These are phyloP conservation scores for Rhodamnia rubescens DNA, from an alignment of 345 rosid genomes.

Conservation along the genomic window DNA sequence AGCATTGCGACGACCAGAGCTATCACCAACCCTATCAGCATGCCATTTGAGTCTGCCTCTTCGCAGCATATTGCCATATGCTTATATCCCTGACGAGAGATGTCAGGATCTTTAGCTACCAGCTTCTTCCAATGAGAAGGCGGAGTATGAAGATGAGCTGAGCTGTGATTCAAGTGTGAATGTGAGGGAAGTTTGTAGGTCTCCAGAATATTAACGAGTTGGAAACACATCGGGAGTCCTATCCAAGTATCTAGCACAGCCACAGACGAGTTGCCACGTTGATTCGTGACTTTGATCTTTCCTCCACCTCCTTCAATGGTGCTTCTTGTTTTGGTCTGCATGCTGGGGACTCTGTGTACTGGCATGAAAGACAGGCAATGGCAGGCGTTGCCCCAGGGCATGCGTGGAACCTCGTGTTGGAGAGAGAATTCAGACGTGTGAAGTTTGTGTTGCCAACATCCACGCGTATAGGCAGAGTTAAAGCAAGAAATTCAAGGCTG, in stretches of 20 bases:
- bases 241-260: background rate
- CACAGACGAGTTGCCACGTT: background rate
- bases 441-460: background rate
- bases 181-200: background rate
- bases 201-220: too few species aligned
- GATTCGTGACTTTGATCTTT: background rate
- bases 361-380: background rate
- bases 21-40: constrained; percentile 7
- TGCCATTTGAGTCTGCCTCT: constrained; percentile 7
- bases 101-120: background rate
- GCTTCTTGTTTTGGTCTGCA: background rate
- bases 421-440: background rate
- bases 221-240: background rate
- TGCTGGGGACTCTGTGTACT: background rate
- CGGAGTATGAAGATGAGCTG: background rate
- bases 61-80: constrained; percentile 24
- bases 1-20: constrained; percentile 17
- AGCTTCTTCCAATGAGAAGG: background rate
- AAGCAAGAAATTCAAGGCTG: background rate
- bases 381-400: background rate
- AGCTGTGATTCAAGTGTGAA: background rate
- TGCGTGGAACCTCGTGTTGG: background rate
- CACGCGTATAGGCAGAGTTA: background rate
- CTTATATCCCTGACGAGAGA: background rate
- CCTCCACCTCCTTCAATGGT: background rate